Base-by-base conservation (phyloP, 1,284 basidiomycete species). In the Abortiporus biennis region DNA sequence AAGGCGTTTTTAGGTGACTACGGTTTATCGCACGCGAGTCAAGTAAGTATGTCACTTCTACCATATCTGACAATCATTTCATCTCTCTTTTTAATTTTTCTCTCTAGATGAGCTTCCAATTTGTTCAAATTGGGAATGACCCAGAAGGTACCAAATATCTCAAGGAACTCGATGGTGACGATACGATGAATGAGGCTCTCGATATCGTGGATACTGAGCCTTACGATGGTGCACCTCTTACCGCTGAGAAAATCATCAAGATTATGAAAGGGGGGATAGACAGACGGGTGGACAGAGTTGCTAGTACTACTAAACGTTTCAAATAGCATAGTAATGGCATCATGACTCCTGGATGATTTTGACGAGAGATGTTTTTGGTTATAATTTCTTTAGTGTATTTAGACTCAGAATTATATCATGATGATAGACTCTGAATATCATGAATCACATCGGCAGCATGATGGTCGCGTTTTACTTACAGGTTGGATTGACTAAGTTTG, bases 171-270 rank as follows among this genome's bases (percentile, higher is more conserved):
- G 67, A 69, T 44, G 59, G 66, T 46, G 59, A 59, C n/a, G 44
- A 62, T n/a, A 46, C 51, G 16, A 32, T 40, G 23, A 38, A 42
- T 24, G 29, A 30, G 11, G 9, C 42, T n/a, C 44, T 75, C 67
- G 76, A 78, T 47, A 82, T 82, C 4, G 76, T 82, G 2, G 79
- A 83, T 50, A 80, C 76, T 2, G 75, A 76, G 0, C 69, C 72
- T 1, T 80, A 69, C 49, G 55, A 55, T 2, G 67, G 66, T 3
- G 54, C 63, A 12, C n/a, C n/a, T n/a, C 51, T 79, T 30, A 67
- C 55, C 16, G 62, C 66, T 1, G 66, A 73, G 6, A 57, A 69
- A 45, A 45, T 78, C 33, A 63, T 68, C 46, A 81, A 82, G 54
- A 68, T 74, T 29, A 59, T 81, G 3, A 56, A 79, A 5, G 76